phyloP scores from a whole-genome alignment of 352 stramenopile species.

The Sclerospora graminicola region DNA sequence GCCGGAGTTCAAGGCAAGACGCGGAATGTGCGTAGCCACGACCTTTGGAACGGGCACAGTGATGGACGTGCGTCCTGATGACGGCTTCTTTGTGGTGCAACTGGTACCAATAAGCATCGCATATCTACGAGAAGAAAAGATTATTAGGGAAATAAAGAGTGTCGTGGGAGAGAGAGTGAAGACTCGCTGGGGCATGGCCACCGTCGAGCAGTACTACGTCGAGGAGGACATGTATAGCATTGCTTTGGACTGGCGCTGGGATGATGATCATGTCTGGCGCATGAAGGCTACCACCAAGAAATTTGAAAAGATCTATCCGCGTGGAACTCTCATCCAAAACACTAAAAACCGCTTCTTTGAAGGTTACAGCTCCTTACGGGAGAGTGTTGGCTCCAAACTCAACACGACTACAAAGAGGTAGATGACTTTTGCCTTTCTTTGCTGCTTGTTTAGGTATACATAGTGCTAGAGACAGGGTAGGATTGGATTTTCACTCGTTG shows the following conservation, averaged over 20 bases:
- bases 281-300: constrained; percentile 88
- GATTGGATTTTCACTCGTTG: constrained; percentile 5
- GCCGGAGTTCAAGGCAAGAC: constrained; percentile 27
- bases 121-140: constrained; percentile 53
- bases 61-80: constrained; percentile 55
- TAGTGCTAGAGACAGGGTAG: not conserved
- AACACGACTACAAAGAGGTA: constrained; percentile 40
- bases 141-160: constrained; percentile 75
- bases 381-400: constrained; percentile 56
- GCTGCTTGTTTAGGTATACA: too few relatives aligned
- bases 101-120: constrained; percentile 60
- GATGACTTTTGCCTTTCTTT: constrained; percentile 9
- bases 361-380: constrained; percentile 61
- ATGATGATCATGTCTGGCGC: constrained; percentile 81
- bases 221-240: constrained; percentile 87
- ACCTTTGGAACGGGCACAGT: constrained; percentile 68
- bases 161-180: constrained; percentile 79
- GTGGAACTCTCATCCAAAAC: constrained; percentile 63
- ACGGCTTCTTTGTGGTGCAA: constrained; percentile 69
- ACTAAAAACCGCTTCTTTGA: constrained; percentile 76
- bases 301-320: constrained; percentile 66
- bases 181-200: constrained; percentile 75
- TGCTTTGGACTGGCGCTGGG: constrained; percentile 80
- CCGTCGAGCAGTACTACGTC: constrained; percentile 76
- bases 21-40: constrained; percentile 63